phyloP scores from a whole-genome alignment of 192 early-diverging fungal genomes.

The Coemansia sp. region DNA sequence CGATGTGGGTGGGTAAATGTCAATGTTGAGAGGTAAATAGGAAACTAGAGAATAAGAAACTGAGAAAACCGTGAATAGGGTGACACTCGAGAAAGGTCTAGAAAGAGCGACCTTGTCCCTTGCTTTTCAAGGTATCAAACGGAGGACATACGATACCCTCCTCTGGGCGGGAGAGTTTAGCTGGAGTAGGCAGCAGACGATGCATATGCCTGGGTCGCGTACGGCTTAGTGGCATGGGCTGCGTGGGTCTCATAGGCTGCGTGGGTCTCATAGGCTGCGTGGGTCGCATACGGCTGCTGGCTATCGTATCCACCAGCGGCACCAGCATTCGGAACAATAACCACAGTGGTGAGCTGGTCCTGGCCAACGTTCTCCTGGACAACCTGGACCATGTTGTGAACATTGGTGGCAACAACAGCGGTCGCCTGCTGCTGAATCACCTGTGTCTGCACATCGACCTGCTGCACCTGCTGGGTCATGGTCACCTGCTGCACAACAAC shows the following conservation, averaged over 20 bases:
- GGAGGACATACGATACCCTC: no score
- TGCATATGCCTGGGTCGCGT: neutral
- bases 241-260: neutral
- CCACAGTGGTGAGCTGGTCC: constrained; percentile 21
- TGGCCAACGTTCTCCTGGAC: constrained; percentile 49
- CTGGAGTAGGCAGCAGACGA: constrained; percentile 12
- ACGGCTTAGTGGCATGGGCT: constrained; percentile 7
- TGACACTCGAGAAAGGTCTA: neutral
- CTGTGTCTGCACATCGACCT: constrained; percentile 38
- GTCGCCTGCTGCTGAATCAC: constrained; percentile 48
- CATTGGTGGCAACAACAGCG: constrained; percentile 32
- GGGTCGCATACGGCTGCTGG: neutral
- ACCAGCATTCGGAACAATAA: constrained; percentile 11
- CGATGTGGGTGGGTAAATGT: constrained; percentile 20
- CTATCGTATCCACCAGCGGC: neutral
- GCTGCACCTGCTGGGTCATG: constrained; percentile 46
- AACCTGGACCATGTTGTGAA: constrained; percentile 51
- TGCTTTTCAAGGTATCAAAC: neutral
- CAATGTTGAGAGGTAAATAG: constrained; percentile 9
- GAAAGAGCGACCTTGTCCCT: neutral
- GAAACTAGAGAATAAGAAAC: neutral
- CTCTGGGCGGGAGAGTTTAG: constrained; percentile 4
- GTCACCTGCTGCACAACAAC: constrained; percentile 51
- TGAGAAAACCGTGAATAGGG: no score
- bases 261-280: neutral